A percentile compares a stretch with the other conserved stretches of the same genome.
Conservation (phyloP, 768 basidiomycete species). For the Mycena leptocephala region DNA sequence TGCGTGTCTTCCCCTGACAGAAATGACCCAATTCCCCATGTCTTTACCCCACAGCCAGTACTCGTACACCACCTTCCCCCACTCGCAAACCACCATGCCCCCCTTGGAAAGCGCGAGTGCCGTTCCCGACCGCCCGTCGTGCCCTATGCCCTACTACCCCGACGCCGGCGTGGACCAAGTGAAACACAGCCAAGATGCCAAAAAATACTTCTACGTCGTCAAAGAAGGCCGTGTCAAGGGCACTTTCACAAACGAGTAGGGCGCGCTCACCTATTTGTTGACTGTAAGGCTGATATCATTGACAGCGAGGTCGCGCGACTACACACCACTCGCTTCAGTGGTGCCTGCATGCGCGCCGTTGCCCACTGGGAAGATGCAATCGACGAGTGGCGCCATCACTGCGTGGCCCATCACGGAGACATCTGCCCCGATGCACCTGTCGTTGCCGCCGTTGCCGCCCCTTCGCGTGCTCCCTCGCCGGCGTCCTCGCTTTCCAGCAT, state of each 20-base stretch:
- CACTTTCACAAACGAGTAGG: not conserved
- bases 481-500: not conserved
- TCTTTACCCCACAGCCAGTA: no score
- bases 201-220: not conserved
- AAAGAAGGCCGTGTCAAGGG: not conserved
- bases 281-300: not conserved
- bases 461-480: not conserved
- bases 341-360: not conserved
- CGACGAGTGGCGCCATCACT: not conserved
- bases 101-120: no score
- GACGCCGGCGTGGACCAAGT: not conserved
- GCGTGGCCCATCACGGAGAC: not conserved
- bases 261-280: not conserved
- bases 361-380: not conserved
- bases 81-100: no score
- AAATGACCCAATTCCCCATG: not conserved
- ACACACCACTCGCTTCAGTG: not conserved
- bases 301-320: not conserved
- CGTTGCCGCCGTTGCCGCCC: not conserved
- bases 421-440: not conserved
- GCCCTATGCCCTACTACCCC: not conserved
- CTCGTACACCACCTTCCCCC: no score
- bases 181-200: not conserved
- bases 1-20: no score
- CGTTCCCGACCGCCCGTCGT: not conserved